These are phyloP conservation scores for Quercus bicolor DNA, from an alignment of 306 rosid species.

Conservation along the genomic window DNA sequence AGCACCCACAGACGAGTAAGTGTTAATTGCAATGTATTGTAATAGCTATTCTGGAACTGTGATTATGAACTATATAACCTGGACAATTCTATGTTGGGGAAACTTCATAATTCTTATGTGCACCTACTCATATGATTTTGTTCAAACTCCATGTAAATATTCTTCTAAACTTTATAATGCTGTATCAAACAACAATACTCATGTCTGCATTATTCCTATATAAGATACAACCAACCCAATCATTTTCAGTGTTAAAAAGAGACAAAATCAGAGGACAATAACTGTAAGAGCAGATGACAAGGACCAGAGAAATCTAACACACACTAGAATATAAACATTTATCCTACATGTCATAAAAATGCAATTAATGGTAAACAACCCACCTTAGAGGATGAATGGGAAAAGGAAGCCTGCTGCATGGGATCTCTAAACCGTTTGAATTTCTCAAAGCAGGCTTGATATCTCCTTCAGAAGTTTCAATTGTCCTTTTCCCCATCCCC, in stretches of 20 bases:
- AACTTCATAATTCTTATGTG: constrained; percentile 2
- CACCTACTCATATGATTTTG: constrained; percentile 2
- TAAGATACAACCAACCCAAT: constrained; percentile 8
- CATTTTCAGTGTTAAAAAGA: constrained; percentile 10
- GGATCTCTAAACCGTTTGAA: constrained; percentile 34
- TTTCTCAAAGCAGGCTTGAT: constrained; percentile 24
- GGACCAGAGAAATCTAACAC: constrained; percentile 19
- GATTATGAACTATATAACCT: neutral
- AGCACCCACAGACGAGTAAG: neutral
- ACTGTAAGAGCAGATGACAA: constrained; percentile 10
- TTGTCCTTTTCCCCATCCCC: constrained; percentile 30
- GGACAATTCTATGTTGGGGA: neutral
- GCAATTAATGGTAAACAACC: neutral
- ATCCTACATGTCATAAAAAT: neutral
- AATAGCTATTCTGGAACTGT: neutral
- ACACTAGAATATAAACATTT: constrained; percentile 1
- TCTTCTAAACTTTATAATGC: constrained; percentile 2
- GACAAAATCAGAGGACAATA: constrained; percentile 3
- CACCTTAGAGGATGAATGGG: constrained; percentile 53
- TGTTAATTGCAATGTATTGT: neutral
- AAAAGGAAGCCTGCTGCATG: constrained; percentile 33
- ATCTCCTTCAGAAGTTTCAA: constrained; percentile 48
- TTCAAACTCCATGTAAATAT: neutral
- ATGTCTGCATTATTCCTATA: neutral
- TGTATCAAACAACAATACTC: neutral